Conservation (phyloP, 1,139 yeast genomes). For the Geotrichum fermentans region DNA sequence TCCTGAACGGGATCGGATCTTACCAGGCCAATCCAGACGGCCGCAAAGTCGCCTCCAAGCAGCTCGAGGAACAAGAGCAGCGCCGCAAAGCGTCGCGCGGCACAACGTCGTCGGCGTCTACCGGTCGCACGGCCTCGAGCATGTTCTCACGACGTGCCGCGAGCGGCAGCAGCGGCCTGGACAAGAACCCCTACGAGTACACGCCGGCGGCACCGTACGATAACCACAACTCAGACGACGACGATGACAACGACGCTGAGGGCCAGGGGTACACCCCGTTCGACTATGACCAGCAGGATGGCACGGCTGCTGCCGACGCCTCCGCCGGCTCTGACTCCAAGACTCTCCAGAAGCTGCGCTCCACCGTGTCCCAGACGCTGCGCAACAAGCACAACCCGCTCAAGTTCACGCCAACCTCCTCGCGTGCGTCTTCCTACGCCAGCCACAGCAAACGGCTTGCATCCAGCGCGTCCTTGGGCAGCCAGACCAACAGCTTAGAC, state of each 20-base stretch:
- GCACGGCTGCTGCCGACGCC: neutral
- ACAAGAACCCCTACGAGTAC: neutral
- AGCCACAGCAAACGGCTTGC: neutral
- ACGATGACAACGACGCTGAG: neutral
- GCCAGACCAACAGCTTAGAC: conserved; percentile 7
- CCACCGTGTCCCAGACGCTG: conserved; percentile 1
- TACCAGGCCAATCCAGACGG: conserved; percentile 16
- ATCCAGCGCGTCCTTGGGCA: neutral
- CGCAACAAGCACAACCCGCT: conserved; percentile 13
- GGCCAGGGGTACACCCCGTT: conserved; percentile 11
- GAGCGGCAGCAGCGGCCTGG: neutral
- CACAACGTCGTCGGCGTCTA: conserved; percentile 1
- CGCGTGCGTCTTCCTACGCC: neutral
- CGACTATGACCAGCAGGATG: conserved; percentile 10
- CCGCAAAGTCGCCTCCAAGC: conserved; percentile 5
- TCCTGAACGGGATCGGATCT: conserved; percentile 17
- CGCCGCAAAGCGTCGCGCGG: neutral
- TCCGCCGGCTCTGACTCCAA: neutral
- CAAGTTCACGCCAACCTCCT: conserved; percentile 15
- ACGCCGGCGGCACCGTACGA: neutral
- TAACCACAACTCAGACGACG: neutral
- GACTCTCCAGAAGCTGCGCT: neutral
- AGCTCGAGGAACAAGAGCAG: conserved; percentile 4
- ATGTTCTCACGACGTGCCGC: neutral
- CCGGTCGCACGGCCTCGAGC: conserved; percentile 5